Evolutionary conservation across 148 eudicot genomes (phyloP).

Genomic region (Mesembryanthemum crystallinum): DNA sequence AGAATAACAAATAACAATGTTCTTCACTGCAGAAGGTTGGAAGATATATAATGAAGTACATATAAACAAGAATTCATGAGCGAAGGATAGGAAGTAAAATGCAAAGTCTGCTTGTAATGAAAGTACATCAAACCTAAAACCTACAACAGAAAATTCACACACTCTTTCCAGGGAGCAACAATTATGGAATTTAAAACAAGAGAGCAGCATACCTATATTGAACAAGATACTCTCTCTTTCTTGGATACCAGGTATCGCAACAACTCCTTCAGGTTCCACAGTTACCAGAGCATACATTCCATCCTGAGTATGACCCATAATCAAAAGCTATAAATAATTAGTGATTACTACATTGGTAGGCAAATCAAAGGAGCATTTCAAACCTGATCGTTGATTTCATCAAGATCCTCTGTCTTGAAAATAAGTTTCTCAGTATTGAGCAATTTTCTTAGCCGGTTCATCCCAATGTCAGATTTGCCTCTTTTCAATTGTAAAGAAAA

Average conservation of each 20-base stretch:
- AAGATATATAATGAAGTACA: no score
- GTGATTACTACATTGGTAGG: slow-evolving; percentile 7
- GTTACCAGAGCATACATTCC: slow-evolving; percentile 54
- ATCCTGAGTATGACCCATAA: slow-evolving; percentile 36
- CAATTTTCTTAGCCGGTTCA: slow-evolving; percentile 54
- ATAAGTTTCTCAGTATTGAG: slow-evolving; percentile 85
- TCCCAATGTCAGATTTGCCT: slow-evolving; percentile 44
- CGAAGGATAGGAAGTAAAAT: no score
- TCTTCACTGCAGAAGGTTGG: no score
- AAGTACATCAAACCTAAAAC: no score
- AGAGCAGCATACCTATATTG: slow-evolving; percentile 61
- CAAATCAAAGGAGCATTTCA: slow-evolving; percentile 12
- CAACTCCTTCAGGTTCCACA: slow-evolving; percentile 85
- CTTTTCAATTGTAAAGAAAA: slow-evolving; percentile 63
- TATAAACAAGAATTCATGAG: no score
- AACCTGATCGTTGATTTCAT: slow-evolving; percentile 47
- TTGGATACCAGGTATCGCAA: slow-evolving; percentile 60
- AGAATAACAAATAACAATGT: no score
- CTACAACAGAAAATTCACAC: no score
- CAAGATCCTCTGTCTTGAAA: slow-evolving; percentile 55
- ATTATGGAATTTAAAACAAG: not conserved
- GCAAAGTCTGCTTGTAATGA: no score
- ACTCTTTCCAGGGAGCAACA: not conserved
- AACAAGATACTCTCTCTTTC: slow-evolving; percentile 66
- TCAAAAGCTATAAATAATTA: slow-evolving; percentile 11